Base-by-base conservation (phyloP, 331 rosid genomes). In the Pyrus hybrid region DNA sequence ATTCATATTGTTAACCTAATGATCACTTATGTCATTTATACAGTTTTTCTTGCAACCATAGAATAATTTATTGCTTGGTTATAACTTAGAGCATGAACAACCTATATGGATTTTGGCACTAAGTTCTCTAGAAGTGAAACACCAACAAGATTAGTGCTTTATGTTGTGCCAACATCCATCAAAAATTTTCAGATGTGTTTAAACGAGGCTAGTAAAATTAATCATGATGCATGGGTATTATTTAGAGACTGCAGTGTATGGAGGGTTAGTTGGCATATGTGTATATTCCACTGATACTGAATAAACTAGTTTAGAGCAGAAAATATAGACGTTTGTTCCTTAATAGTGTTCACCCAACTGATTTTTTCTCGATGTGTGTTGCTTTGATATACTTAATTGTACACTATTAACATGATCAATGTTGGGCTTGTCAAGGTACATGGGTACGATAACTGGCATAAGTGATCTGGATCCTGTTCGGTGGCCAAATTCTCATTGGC, bases 361-460 rank as follows among this genome's bases (percentile, higher is more conserved):
- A n/a, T 56, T 71, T 8, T 51, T 71, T 56, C 53, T 13, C 1
- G 9, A 32, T 71, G 32, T 8, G 56, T 20, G 62, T 11, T 22
- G 7, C n/a, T 0, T 28, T 71, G 18, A 6, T 25, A 25, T 72
- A 70, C 28, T 57, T 12, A 70, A 32, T 25, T 80, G 61, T 54
- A 26, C 45, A 13, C 45, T 23, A 32, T 68, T 81, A 43, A 73
- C 30, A 37, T 77, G 64, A 67, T 63, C 60, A 63, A 66, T 63
- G 67, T 71, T 82, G 64, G 11, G 71, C 83, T 71, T 86, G 35
- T 84, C 76, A 80, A 92, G 97, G 90, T 92, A 88, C 89, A 92
- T 90, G 96, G 97, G 97, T 80, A 92, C 97, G 0, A 92, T 92
- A 82, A 90, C 97, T 76, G 93, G 96, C 76, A 88, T 90, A 86